phyloP scores from a whole-genome alignment of 2,329 filamentous ascomycete species.

The Colletotrichum camelliae region DNA sequence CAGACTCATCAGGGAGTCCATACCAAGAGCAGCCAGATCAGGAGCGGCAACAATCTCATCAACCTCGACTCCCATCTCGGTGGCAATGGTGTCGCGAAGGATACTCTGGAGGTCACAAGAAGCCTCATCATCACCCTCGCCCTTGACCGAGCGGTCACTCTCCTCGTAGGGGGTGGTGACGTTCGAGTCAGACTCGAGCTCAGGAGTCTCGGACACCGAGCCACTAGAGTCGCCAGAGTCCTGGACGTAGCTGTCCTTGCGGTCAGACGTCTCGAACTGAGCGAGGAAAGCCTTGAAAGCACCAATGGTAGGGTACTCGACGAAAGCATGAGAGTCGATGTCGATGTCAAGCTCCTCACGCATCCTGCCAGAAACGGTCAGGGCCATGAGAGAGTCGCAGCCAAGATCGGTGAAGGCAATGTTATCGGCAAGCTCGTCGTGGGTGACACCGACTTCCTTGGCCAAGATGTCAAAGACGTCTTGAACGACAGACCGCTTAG shows the following conservation, averaged over 20 bases:
- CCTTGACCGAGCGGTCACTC: constrained; percentile 54
- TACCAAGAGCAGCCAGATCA: constrained; percentile 60
- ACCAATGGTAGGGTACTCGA: constrained; percentile 60
- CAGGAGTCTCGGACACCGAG: constrained; percentile 50
- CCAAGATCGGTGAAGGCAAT: constrained; percentile 63
- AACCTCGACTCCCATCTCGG: constrained; percentile 74
- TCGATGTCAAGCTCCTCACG: constrained; percentile 64
- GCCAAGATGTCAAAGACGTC: constrained; percentile 60
- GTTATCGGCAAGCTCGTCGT: constrained; percentile 61
- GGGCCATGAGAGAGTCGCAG: constrained; percentile 66
- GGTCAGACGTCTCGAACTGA: constrained; percentile 36
- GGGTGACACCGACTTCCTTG: constrained; percentile 59
- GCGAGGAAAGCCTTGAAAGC: constrained; percentile 52
- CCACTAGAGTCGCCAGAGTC: constrained; percentile 40
- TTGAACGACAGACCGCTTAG: constrained; percentile 45
- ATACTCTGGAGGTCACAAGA: constrained; percentile 50
- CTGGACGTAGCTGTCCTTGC: constrained; percentile 29
- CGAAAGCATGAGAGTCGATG: constrained; percentile 57
- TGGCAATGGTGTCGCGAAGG: constrained; percentile 71
- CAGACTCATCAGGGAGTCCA: constrained; percentile 64
- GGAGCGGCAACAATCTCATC: constrained; percentile 63
- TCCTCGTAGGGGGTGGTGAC: constrained; percentile 60
- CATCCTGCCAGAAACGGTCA: constrained; percentile 62
- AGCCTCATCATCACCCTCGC: constrained; percentile 35
- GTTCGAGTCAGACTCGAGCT: constrained; percentile 52